Evolutionary conservation across 495 filamentous ascomycete species (phyloP), one percentile per base, ranked within the genome.

Genomic region (Collariella sp.): DNA sequence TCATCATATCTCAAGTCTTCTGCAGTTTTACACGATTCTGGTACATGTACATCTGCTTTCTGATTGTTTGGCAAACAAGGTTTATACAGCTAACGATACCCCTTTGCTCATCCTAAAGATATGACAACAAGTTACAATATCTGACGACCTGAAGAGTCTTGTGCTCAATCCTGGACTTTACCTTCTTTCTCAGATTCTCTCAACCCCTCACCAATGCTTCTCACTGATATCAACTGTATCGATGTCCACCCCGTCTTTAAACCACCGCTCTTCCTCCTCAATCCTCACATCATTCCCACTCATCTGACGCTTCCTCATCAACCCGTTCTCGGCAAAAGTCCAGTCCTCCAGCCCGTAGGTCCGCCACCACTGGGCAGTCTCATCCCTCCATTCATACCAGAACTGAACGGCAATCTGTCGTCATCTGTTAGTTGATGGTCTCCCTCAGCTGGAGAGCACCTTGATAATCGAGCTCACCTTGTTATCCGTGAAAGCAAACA

Each of bases 281-380:
- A 95, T 83, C 62, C 81, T 74, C 19, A 95, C 64, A 71, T 95
- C 87, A 62, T 95, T 95, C 3, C 87, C 91, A 64, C 88, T 93
- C 91, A 95, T 95, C 82, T 84, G 82, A 41, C 89, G 68, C 72
- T 95, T 95, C 53, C 81, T 67, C 90, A 95, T 96, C 58, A 82
- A 75, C 0, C 90, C 90, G 34, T 87, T 80, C 22, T 75, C 75
- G 1, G 83, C 85, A 71, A 89, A 95, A 0, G 89, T 95, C 91
- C 89, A 95, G 64, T 95, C 87, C 71, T 95, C 89, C 22, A 95
- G 75, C 0, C 91, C 90, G 66, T 94, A 95, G 40, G 87, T 91
- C 16, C 90, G 77, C 79, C 87, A 94, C 90, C 89, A 96, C 61
- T 87, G 83, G 62, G 88, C 85, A 1, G 76, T 55, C 6, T 67